Base-by-base conservation (phyloP, 176 grass and related monocot species). In the Oryza nivara region DNA sequence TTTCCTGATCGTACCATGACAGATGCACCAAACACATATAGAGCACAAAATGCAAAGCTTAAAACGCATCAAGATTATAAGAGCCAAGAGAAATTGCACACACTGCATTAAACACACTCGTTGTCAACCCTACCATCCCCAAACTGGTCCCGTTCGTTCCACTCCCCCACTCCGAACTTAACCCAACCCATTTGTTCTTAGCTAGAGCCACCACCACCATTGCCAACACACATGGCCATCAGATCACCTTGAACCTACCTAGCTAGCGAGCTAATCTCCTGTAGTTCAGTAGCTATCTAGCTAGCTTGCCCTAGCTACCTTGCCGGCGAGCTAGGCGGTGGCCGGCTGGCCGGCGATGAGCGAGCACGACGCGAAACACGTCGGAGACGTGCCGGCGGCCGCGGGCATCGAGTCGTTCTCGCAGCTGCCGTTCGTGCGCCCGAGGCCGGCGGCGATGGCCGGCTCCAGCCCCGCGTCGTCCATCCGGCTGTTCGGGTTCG, bases 401-500 rank as follows among this genome's bases (percentile, higher is more conserved):
- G 14, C 68, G 48, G 54, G 76, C 90, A 90, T 97, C 65, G 85
- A 95, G 85, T 93, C 91, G 14, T 97, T 97, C 74, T 92, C 95
- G 1, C 95, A 97, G 83, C 89, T 97, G 38, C 95, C 95, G 0
- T 93, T 95, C 77, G 85, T 90, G 9, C 92, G 95, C 14, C 85
- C 84, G 38, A 84, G 46, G 23, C 68, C 70, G 17, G 77, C 72
- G 49, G 14, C 40, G 43, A 74, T 63, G 28, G 72, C 72, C 35
- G 78, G 71, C 58, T 75, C 86, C 30, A 84, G 70, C 32, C 75
- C 85, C 16, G 70, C 80, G 68, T 34, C 80, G 68, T 34, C 93
- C 56, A 89, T 99, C 79, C 93, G 93, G 7, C 93, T 99, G 54
- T 96, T 96, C 67, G 96, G 93, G 63, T 92, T 96, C 72, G 86